Evolutionary conservation across 495 filamentous ascomycete genomes (phyloP).

Genomic region (Friedmanniomyces simplex): DNA sequence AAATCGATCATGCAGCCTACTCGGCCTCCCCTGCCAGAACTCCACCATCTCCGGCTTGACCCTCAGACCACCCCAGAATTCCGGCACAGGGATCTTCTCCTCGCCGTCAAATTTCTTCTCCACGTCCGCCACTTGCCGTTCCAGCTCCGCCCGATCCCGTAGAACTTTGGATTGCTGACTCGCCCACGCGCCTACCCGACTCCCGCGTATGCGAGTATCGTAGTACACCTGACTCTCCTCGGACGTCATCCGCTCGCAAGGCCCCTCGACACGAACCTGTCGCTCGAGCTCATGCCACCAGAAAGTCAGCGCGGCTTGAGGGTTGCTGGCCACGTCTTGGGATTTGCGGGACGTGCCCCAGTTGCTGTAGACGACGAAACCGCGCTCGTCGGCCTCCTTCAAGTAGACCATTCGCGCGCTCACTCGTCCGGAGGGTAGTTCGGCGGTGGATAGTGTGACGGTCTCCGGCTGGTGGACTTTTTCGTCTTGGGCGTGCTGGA

Average conservation of each 20-base stretch:
- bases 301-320: conserved; percentile 61
- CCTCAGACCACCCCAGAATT: conserved; percentile 85
- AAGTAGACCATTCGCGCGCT: conserved; percentile 82
- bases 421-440: conserved; percentile 74
- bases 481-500: conserved; percentile 52
- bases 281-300: conserved; percentile 68
- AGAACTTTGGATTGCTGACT: conserved; percentile 75
- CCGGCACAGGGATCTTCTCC: conserved; percentile 77
- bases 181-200: conserved; percentile 86
- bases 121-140: conserved; percentile 57
- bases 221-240: conserved; percentile 84
- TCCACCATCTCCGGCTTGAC: conserved; percentile 77
- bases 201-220: conserved; percentile 67
- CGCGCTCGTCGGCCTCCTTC: conserved; percentile 61
- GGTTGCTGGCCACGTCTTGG: conserved; percentile 53
- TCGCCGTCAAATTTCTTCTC: conserved; percentile 60
- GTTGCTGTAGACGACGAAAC: conserved; percentile 90
- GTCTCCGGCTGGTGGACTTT: conserved; percentile 62
- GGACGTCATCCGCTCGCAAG: conserved; percentile 50
- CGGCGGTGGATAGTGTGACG: conserved; percentile 69
- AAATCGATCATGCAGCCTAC: conserved; percentile 87
- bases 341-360: conserved; percentile 70
- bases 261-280: conserved; percentile 77
- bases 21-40: conserved; percentile 90
- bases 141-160: conserved; percentile 51